Evolutionary conservation across 2,329 filamentous ascomycete genomes (phyloP).

Genomic region (Gaeumannomyces sp.): DNA sequence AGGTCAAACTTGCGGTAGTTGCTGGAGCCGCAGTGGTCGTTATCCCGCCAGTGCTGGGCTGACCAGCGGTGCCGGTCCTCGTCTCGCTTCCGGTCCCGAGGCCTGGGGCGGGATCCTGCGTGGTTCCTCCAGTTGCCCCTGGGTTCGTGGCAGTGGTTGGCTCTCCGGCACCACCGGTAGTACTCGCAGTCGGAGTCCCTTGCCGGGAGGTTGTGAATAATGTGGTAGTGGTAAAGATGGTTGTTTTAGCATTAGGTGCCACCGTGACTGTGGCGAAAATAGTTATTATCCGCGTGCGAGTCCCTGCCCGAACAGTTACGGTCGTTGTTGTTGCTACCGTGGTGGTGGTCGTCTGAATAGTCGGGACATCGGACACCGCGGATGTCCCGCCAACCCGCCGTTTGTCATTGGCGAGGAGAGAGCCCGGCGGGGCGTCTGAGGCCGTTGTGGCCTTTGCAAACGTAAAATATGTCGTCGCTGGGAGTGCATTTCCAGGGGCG

Average conservation of each 20-base stretch:
- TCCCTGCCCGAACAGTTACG: conserved; percentile 15
- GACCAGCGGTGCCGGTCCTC: neutral
- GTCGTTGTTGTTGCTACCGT: conserved; percentile 12
- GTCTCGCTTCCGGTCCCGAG: neutral
- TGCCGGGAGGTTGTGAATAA: conserved; percentile 13
- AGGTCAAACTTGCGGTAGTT: neutral
- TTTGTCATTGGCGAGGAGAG: neutral
- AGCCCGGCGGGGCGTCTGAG: neutral
- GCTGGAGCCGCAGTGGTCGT: neutral
- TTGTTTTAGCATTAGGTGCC: conserved; percentile 18
- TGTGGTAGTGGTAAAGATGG: conserved; percentile 18
- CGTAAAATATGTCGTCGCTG: neutral
- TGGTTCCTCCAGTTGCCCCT: neutral
- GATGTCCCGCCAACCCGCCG: neutral
- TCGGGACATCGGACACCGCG: conserved; percentile 4
- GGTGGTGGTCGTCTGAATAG: conserved; percentile 13
- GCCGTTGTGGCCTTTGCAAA: neutral
- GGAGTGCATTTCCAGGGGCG: neutral
- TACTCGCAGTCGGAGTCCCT: conserved; percentile 3
- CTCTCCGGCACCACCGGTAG: neutral
- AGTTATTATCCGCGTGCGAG: conserved; percentile 16
- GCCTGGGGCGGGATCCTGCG: neutral
- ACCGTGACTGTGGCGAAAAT: conserved; percentile 17
- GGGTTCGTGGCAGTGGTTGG: neutral
- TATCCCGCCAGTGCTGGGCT: neutral